These are phyloP conservation scores for Funneliformis mosseae DNA, from an alignment of 192 early-diverging fungal genomes.

Conservation along the genomic window DNA sequence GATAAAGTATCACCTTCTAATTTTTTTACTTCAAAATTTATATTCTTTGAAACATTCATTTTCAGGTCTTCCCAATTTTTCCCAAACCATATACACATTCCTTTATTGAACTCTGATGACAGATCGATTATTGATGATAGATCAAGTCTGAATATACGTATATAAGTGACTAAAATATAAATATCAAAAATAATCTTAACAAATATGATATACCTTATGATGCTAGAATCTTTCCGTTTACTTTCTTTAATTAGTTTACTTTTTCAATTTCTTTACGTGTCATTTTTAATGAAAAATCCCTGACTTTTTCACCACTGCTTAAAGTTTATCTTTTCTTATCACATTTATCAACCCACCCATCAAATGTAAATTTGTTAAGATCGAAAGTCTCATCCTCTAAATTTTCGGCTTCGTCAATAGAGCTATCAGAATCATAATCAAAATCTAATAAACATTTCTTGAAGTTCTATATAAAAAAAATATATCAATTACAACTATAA, in stretches of 20 bases:
- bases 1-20: constrained; percentile 19
- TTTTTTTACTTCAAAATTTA: constrained; percentile 24
- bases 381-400: background rate
- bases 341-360: background rate
- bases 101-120: constrained; percentile 9
- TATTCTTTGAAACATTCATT: constrained; percentile 4
- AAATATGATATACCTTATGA: constrained; percentile 14
- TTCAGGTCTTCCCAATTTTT: constrained; percentile 26
- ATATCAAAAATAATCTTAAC: constrained; percentile 6
- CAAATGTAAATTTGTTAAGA: background rate
- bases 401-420: background rate
- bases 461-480: background rate
- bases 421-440: background rate
- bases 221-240: background rate
- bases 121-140: constrained; percentile 30
- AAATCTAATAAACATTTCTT: background rate
- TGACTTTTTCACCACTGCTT: constrained; percentile 13
- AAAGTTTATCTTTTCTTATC: constrained; percentile 17
- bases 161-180: background rate
- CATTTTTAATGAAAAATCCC: constrained; percentile 18
- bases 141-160: background rate
- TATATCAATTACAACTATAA: no score
- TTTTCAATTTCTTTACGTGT: constrained; percentile 19
- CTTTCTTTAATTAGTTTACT: constrained; percentile 13
- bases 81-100: background rate